phyloP scores from a whole-genome alignment of 441 rosid genomes.

The Arabidopsis lyrata region DNA sequence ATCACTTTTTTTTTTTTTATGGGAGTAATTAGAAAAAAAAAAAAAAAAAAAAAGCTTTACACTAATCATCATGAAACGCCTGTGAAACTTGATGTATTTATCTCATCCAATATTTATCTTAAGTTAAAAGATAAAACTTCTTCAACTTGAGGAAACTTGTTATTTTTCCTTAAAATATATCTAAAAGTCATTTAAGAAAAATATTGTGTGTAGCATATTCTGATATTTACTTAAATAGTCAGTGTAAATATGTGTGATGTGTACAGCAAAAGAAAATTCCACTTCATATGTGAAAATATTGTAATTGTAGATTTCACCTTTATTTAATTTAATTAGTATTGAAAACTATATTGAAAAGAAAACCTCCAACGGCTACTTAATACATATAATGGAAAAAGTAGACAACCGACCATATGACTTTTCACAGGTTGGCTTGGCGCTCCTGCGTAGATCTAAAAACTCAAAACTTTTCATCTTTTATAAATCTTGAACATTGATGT shows the following conservation, averaged over 20 bases:
- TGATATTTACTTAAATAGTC: too few species aligned
- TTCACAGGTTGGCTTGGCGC: constrained; percentile 54
- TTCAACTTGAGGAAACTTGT: too few species aligned
- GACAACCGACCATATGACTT: constrained; percentile 55
- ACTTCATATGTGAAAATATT: constrained; percentile 9
- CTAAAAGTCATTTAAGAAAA: too few species aligned
- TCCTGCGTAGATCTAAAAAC: constrained; percentile 36
- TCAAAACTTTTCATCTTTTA: constrained; percentile 11
- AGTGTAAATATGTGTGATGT: background rate
- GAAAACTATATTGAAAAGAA: background rate
- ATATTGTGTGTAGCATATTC: too few species aligned
- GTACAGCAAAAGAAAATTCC: background rate
- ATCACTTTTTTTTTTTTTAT: too few species aligned
- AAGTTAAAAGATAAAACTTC: too few species aligned
- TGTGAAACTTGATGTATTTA: too few species aligned
- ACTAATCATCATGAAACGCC: too few species aligned
- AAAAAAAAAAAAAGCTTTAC: too few species aligned
- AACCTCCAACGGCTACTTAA: constrained; percentile 53
- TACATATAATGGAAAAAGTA: constrained; percentile 15
- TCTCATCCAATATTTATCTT: too few species aligned
- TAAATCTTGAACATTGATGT: constrained; percentile 6
- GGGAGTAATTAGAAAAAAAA: too few species aligned
- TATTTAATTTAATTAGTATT: background rate
- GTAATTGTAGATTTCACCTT: background rate
- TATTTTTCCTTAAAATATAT: too few species aligned